Evolutionary conservation across 2,329 filamentous ascomycete genomes (phyloP).

Genomic region (Aspergillus floridensis): DNA sequence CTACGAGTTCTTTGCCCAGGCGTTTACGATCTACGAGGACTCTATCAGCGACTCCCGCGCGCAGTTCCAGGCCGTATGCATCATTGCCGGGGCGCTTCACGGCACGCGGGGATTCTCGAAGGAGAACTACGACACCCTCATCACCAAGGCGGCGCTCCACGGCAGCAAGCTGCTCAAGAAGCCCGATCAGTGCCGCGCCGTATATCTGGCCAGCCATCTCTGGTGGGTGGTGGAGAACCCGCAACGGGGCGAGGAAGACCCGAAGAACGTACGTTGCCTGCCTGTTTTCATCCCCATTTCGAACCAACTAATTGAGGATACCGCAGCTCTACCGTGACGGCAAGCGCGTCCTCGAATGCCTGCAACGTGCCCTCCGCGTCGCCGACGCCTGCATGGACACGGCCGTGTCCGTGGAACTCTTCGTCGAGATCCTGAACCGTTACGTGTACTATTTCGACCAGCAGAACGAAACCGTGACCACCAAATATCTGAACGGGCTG

Average conservation of each 20-base stretch:
- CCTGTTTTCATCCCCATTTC: too few species aligned
- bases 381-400: constrained; percentile 99
- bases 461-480: constrained; percentile 97
- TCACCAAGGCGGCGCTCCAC: constrained; percentile 95
- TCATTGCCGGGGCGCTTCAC: constrained; percentile 86
- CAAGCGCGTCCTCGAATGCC: constrained; percentile 92
- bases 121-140: constrained; percentile 97
- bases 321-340: constrained; percentile 88
- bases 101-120: constrained; percentile 86
- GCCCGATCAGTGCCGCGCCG: constrained; percentile 93
- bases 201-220: constrained; percentile 92
- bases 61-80: constrained; percentile 95
- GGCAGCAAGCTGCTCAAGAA: constrained; percentile 96
- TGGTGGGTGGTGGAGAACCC: constrained; percentile 94
- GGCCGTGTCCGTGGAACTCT: constrained; percentile 92
- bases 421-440: constrained; percentile 96
- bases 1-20: constrained; percentile 97
- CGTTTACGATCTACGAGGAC: constrained; percentile 97
- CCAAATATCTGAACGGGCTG: constrained; percentile 94
- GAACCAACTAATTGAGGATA: neutral
- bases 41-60: constrained; percentile 92
- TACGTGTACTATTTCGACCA: constrained; percentile 99
- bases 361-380: constrained; percentile 91
- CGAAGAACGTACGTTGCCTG: constrained; percentile 64
- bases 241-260: constrained; percentile 74